Percentiles rank a stretch among this genome's conserved stretches.
Evolutionary conservation across 306 rosid species (phyloP).

Genomic region (Cucurbita pepo): DNA sequence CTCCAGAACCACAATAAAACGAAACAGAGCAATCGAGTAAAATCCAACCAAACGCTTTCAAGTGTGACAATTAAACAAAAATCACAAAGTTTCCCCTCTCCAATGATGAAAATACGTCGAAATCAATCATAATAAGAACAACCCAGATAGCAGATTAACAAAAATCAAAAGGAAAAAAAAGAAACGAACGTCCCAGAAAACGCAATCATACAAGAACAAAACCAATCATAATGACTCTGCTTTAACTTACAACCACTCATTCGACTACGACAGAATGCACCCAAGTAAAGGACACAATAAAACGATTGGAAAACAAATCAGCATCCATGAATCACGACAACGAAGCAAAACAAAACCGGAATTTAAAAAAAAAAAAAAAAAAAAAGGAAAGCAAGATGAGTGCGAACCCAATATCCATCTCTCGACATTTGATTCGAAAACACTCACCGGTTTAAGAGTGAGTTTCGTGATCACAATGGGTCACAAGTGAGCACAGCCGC

Average conservation of each 20-base stretch:
- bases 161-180: background rate
- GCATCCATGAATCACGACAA: slow-evolving; percentile 7
- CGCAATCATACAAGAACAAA: background rate
- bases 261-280: background rate
- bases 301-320: slow-evolving; percentile 5
- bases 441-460: slow-evolving; percentile 18
- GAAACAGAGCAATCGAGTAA: slow-evolving; percentile 4
- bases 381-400: background rate
- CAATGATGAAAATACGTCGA: background rate
- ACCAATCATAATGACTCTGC: background rate
- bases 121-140: background rate
- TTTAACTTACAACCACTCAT: background rate
- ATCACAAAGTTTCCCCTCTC: background rate
- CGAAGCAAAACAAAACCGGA: slow-evolving; percentile 22
- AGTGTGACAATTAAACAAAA: background rate
- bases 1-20: background rate
- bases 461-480: slow-evolving; percentile 15
- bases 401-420: background rate
- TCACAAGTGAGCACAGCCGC: slow-evolving; percentile 23
- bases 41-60: background rate
- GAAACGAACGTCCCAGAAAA: background rate
- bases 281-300: slow-evolving; percentile 11
- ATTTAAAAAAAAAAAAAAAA: background rate
- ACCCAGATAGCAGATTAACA: background rate
- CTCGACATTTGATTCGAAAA: slow-evolving; percentile 15